A percentile compares a stretch with the other conserved stretches of the same genome.
These are phyloP conservation scores for Salix viminalis DNA, from an alignment of 345 rosid genomes.

Conservation along the genomic window DNA sequence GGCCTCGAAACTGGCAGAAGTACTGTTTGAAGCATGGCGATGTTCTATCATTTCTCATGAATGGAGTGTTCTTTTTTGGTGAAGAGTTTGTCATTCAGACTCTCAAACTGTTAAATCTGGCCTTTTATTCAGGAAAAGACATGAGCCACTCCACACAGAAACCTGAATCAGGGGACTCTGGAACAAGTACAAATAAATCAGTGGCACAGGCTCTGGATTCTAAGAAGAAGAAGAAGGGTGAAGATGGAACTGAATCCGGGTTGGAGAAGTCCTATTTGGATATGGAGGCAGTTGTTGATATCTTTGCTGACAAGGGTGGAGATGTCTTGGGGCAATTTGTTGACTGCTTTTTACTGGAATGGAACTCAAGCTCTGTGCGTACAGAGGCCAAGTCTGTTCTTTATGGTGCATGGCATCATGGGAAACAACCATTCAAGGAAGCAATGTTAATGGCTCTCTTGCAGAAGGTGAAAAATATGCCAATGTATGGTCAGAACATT, in stretches of 20 bases:
- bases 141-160: conserved; percentile 53
- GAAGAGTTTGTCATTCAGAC: conserved; percentile 93
- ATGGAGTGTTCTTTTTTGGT: conserved; percentile 72
- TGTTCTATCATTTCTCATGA: conserved; percentile 71
- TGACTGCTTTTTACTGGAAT: conserved; percentile 84
- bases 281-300: conserved; percentile 79
- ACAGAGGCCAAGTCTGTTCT: conserved; percentile 82
- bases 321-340: conserved; percentile 82
- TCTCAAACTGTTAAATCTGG: conserved; percentile 79
- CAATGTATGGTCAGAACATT: conserved; percentile 94
- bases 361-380: conserved; percentile 97
- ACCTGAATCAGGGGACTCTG: conserved; percentile 63
- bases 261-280: conserved; percentile 79
- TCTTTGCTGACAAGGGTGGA: conserved; percentile 65
- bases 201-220: conserved; percentile 63
- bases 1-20: conserved; percentile 99
- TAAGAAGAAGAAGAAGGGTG: conserved; percentile 91
- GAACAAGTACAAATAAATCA: conserved; percentile 55
- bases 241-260: conserved; percentile 76
- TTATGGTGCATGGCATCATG: conserved; percentile 96
- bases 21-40: conserved; percentile 84
- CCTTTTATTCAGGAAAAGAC: conserved; percentile 91
- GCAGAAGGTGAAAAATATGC: conserved; percentile 64
- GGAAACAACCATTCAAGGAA: conserved; percentile 74
- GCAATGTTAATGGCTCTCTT: conserved; percentile 57